Percentiles rank a stretch among this genome's conserved stretches.
Evolutionary conservation across 495 filamentous ascomycete species (phyloP).

Genomic region (Trichoderma erinaceum): DNA sequence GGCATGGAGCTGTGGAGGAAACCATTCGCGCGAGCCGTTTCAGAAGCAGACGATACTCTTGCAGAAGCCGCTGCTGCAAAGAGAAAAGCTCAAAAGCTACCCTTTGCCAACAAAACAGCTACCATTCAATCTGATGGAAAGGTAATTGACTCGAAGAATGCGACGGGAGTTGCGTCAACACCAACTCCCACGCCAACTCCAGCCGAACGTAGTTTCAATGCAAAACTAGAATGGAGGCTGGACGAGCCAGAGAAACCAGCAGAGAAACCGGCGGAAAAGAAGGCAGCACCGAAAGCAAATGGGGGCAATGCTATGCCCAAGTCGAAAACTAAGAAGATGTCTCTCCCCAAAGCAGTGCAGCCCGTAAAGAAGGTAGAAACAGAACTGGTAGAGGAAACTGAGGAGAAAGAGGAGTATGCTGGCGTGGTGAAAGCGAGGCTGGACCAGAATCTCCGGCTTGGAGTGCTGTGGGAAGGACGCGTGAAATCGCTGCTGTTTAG

Average conservation of each 20-base stretch:
- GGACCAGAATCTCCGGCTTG: conserved; percentile 77
- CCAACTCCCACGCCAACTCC: conserved; percentile 23
- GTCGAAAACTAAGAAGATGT: not conserved
- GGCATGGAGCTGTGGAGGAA: conserved; percentile 85
- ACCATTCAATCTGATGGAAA: not conserved
- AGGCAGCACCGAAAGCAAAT: not conserved
- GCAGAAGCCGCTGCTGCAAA: conserved; percentile 1
- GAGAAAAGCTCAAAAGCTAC: not conserved
- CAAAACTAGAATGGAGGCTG: conserved; percentile 50
- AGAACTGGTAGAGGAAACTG: not conserved
- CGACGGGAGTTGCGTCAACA: conserved; percentile 15
- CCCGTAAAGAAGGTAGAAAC: conserved; percentile 12
- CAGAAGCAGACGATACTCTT: conserved; percentile 31
- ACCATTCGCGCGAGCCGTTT: conserved; percentile 35
- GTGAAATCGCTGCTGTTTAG: conserved; percentile 91
- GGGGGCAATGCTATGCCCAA: conserved; percentile 17
- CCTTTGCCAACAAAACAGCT: not conserved
- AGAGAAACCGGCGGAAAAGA: conserved; percentile 17
- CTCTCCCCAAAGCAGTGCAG: not conserved
- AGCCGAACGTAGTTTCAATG: conserved; percentile 45
- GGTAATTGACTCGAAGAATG: not conserved
- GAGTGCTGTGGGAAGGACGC: conserved; percentile 88
- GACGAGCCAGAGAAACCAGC: conserved; percentile 33
- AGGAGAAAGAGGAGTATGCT: conserved; percentile 55
- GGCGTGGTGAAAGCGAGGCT: conserved; percentile 88